Conservation (phyloP, 176 grass and related monocot species). For the Carex pumila region DNA sequence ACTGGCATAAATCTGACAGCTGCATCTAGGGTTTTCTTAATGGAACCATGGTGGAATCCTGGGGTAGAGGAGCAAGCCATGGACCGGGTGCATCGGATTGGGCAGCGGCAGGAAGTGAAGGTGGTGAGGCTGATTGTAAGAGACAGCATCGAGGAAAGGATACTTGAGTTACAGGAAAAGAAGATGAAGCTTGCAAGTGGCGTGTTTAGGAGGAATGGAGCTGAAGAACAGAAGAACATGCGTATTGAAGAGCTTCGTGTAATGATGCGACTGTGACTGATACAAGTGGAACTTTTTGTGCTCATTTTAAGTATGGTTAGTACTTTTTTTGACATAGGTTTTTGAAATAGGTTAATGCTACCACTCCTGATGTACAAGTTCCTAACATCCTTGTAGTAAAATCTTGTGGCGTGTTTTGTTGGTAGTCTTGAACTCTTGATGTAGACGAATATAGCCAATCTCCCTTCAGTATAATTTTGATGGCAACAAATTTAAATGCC, state of each 20-base stretch:
- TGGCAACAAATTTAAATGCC: neutral
- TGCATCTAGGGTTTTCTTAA: conserved; percentile 74
- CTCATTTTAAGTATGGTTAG: neutral
- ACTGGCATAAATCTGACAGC: conserved; percentile 73
- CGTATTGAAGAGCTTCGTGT: conserved; percentile 73
- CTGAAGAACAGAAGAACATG: conserved; percentile 46
- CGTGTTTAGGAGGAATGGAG: conserved; percentile 52
- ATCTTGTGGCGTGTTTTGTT: neutral
- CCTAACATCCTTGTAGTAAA: neutral
- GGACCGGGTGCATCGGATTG: conserved; percentile 89
- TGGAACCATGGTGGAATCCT: conserved; percentile 95
- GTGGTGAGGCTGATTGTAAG: conserved; percentile 66
- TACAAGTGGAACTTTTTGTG: neutral
- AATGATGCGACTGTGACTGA: conserved; percentile 44
- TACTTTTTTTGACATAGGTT: neutral
- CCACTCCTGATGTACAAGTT: neutral
- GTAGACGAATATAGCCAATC: neutral
- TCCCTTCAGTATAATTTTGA: neutral
- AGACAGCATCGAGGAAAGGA: conserved; percentile 79
- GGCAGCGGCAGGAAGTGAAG: conserved; percentile 67
- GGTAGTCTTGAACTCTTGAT: neutral
- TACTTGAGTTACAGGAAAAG: conserved; percentile 71
- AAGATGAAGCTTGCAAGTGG: conserved; percentile 53
- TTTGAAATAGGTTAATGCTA: neutral
- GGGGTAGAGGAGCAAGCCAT: conserved; percentile 94